Base-by-base conservation (phyloP, 2,329 filamentous ascomycete species). In the Exophiala dermatitidis region DNA sequence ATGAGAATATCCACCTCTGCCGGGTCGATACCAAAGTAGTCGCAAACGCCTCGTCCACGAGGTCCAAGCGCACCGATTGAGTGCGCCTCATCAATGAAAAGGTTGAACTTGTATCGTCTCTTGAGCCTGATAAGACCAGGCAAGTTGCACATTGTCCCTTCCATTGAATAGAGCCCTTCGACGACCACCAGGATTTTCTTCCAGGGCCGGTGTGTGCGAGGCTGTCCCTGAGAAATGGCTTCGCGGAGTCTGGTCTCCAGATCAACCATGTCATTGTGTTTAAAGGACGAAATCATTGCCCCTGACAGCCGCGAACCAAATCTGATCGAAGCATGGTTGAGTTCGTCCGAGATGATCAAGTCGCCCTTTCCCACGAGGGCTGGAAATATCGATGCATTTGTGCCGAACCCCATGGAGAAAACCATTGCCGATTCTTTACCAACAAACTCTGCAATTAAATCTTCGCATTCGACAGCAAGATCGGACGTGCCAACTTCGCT, bases 401-500 rank as follows among this genome's bases (percentile, higher is more conserved):
- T 98, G 58, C 90, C 90, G 68, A 95, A 98, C 33, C 93, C 93
- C 93, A 98, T 98, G 28, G 91, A 96, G 75, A 97, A 97, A 48
- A 98, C 85, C 85, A 96, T 96, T 30, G 93, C 85, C 30, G 88
- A 83, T 53, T 90, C 86, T 76, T 97, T 98, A 68, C 90, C 91
- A 37, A 97, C 88, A 66, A 98, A 98, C 42, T 81, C 79, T 43
- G 93, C 93, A 62, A 97, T 82, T 66, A 95, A 79, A 31, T 85
- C 83, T 75, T 98, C 93, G 2, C 96, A 90, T 69, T 98, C 91
- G 34, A 88, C 65, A 52, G 89, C 85, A 54, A 98, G 76, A 66
- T 97, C 93, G 2, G 86, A 85, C 1, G 90, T 96, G 63, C 93
- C 93, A 36, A 82, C 78, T 67, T 97, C 93, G 43, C 81, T 82